These are phyloP conservation scores for Marsdenia floribunda DNA, from an alignment of 257 asterid species.

Conservation along the genomic window DNA sequence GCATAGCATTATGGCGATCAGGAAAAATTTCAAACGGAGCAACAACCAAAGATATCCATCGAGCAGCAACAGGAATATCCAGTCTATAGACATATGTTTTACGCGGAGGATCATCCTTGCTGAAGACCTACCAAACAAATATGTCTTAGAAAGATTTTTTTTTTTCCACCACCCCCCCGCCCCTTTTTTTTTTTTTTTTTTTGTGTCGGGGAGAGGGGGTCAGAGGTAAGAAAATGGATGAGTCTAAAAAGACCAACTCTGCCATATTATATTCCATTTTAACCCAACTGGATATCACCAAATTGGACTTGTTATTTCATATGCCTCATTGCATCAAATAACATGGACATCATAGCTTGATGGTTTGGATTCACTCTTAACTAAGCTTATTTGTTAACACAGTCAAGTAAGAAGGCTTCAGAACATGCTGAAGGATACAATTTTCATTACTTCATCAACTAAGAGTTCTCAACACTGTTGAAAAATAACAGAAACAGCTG, in stretches of 20 bases:
- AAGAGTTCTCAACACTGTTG: background rate
- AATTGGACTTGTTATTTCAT: background rate
- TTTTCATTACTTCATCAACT: background rate
- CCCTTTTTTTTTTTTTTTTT: background rate
- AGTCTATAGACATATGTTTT: constrained; percentile 82
- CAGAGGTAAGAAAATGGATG: background rate
- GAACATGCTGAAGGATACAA: background rate
- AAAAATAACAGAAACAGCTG: background rate
- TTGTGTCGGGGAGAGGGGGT: background rate
- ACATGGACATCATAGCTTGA: background rate
- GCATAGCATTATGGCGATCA: constrained; percentile 57
- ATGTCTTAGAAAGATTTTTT: constrained; percentile 1
- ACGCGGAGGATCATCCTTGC: constrained; percentile 82
- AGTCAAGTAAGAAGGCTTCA: background rate
- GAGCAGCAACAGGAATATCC: constrained; percentile 91
- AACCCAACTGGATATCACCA: background rate
- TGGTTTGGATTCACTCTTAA: background rate
- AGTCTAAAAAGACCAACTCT: background rate
- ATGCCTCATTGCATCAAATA: too few species aligned
- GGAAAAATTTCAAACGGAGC: constrained; percentile 92
- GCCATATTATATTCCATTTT: background rate
- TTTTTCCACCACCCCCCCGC: too few species aligned
- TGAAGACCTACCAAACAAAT: constrained; percentile 50
- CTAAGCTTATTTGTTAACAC: background rate
- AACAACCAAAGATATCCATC: constrained; percentile 82